Percentiles rank a stretch among this genome's conserved stretches.
phyloP scores from a whole-genome alignment of 176 grass and related monocot genomes.

The Saccharum spontaneum region DNA sequence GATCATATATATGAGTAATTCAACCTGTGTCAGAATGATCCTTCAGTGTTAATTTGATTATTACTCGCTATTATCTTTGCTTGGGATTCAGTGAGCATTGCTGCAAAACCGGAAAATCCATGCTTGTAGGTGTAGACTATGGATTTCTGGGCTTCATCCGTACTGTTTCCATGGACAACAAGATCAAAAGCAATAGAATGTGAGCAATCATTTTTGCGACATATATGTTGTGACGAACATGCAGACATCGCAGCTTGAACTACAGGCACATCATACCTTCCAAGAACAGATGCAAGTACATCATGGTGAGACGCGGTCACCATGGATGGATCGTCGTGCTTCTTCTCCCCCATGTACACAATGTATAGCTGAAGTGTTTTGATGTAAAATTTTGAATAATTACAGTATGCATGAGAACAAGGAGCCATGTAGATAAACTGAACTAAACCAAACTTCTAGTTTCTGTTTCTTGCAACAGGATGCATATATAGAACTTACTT shows the following conservation, averaged over 20 bases:
- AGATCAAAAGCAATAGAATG: background rate
- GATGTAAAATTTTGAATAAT: background rate
- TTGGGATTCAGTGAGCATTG: slow-evolving; percentile 20
- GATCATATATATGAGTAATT: background rate
- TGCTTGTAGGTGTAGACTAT: slow-evolving; percentile 30
- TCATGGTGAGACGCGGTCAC: slow-evolving; percentile 27
- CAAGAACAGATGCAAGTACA: background rate
- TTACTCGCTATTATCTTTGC: background rate
- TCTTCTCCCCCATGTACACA: slow-evolving; percentile 38
- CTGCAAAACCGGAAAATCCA: slow-evolving; percentile 29
- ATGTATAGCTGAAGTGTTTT: slow-evolving; percentile 27
- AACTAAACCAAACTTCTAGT: background rate
- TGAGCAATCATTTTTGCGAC: background rate
- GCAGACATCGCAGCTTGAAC: background rate
- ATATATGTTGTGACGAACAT: no score
- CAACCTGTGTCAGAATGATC: no score
- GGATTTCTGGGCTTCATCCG: slow-evolving; percentile 11
- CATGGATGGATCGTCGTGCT: slow-evolving; percentile 2
- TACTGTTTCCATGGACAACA: background rate
- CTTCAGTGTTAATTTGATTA: background rate
- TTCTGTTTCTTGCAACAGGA: no score
- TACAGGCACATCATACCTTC: slow-evolving; percentile 7
- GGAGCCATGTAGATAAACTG: background rate
- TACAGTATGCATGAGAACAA: background rate
- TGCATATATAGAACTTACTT: background rate